phyloP scores from a whole-genome alignment of 1,139 yeast genomes.

The Debaryomyces udenii region DNA sequence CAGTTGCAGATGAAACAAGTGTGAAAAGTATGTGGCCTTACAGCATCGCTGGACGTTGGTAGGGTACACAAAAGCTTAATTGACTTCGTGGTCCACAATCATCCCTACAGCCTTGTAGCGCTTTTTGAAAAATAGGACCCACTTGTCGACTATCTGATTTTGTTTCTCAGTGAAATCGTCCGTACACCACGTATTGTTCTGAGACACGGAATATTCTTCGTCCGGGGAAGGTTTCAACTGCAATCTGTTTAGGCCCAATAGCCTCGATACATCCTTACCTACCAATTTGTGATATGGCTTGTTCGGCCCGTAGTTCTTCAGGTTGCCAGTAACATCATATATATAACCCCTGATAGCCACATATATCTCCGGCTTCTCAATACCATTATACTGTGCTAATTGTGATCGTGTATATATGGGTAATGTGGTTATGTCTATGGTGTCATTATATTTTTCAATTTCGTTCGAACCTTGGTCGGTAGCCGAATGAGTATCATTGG shows the following conservation, averaged over 20 bases:
- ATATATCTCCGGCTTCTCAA: slow-evolving; percentile 45
- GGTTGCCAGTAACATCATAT: slow-evolving; percentile 73
- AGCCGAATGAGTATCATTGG: background rate
- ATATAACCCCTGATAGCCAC: slow-evolving; percentile 76
- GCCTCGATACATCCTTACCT: slow-evolving; percentile 77
- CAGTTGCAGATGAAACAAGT: too few relatives aligned
- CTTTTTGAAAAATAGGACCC: slow-evolving; percentile 59
- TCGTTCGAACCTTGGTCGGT: slow-evolving; percentile 20
- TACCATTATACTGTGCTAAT: slow-evolving; percentile 39
- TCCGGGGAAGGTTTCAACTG: slow-evolving; percentile 35
- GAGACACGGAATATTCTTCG: slow-evolving; percentile 19
- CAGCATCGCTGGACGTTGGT: too few relatives aligned
- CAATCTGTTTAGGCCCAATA: slow-evolving; percentile 53
- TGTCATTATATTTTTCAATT: slow-evolving; percentile 25
- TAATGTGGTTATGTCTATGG: slow-evolving; percentile 27
- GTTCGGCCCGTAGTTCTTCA: slow-evolving; percentile 73
- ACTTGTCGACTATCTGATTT: slow-evolving; percentile 53
- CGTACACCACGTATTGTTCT: slow-evolving; percentile 48
- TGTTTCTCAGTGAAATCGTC: slow-evolving; percentile 55
- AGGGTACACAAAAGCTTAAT: too few relatives aligned
- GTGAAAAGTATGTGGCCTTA: too few relatives aligned
- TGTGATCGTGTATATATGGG: slow-evolving; percentile 41
- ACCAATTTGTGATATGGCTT: slow-evolving; percentile 71
- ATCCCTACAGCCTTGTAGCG: slow-evolving; percentile 47
- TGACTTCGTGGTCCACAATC: slow-evolving; percentile 31